Base-by-base conservation (phyloP, 1,284 basidiomycete genomes). In the Moniliophthora roreri region DNA sequence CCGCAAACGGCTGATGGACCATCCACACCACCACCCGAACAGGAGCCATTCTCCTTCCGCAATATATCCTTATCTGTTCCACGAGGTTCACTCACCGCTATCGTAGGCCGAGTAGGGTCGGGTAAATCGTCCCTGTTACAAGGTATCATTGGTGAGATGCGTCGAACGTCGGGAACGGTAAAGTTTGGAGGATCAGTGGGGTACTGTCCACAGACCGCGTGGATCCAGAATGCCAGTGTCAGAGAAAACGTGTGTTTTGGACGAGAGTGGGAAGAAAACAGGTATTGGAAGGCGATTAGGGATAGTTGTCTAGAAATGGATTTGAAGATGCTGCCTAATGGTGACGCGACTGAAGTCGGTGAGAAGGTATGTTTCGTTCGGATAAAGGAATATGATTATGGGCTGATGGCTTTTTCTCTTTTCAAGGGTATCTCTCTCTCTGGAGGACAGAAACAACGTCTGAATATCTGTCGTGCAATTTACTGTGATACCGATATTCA, bases 331-430 rank as follows among this genome's bases (percentile, higher is more conserved):
- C 76, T 94, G 36, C 87, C 91, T 1, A 77, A 90, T 55, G 91
- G 91, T 3, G 92, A 97, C 63, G 65, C 88, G 57, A 96, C 94
- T 0, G 91, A 94, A 67, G 94, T 96, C 48, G 93, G 93, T n/a
- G 93, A 95, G 70, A 91, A 87, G 71, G 85, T 72, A 38, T 44
- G 24, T 36, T 16, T n/a, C n/a, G n/a, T n/a, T n/a, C n/a, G n/a
- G n/a, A n/a, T n/a, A n/a, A n/a, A n/a, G n/a, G n/a, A n/a, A n/a
- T n/a, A n/a, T n/a, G n/a, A n/a, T n/a, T n/a, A n/a, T n/a, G n/a
- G n/a, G n/a, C n/a, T n/a, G n/a, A n/a, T n/a, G n/a, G n/a, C n/a
- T n/a, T n/a, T n/a, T n/a, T n/a, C n/a, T n/a, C n/a, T n/a, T n/a
- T n/a, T n/a, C 47, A 28, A 81, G 76, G 87, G 88, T n/a, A 89